Evolutionary conservation across 306 rosid species (phyloP).

Genomic region (Betula pendula): DNA sequence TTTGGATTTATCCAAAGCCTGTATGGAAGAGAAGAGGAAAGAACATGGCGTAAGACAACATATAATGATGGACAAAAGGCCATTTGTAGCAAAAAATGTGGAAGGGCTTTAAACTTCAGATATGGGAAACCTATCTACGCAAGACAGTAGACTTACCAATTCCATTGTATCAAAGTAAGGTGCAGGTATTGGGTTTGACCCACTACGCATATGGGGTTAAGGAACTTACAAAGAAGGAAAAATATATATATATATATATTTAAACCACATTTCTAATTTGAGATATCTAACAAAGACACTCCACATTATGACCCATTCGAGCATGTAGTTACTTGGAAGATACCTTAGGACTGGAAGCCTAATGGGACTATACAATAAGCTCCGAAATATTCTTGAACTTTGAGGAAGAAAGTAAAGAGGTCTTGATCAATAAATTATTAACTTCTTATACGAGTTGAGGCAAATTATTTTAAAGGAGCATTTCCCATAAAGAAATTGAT

Average conservation of each 20-base stretch:
- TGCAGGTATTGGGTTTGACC: background rate
- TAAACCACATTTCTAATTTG: background rate
- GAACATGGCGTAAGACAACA: background rate
- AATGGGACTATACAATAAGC: background rate
- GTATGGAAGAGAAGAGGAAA: slow-evolving; percentile 22
- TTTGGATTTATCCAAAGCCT: slow-evolving; percentile 97
- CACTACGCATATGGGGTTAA: background rate
- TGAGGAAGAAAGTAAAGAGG: background rate
- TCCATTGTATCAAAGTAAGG: background rate
- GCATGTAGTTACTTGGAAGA: background rate
- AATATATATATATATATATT: too few species aligned
- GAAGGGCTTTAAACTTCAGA: background rate
- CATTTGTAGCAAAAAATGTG: background rate
- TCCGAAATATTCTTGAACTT: background rate
- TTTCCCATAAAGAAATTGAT: too few species aligned
- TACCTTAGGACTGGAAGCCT: background rate
- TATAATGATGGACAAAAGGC: background rate
- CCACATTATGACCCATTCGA: background rate
- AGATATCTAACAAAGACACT: background rate
- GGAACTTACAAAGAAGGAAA: too few species aligned
- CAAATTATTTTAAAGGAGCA: background rate
- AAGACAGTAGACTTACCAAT: background rate
- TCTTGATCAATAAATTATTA: background rate
- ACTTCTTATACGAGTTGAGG: background rate
- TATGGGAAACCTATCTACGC: background rate